Evolutionary conservation across 768 basidiomycete species (phyloP), one percentile per base, ranked within the genome.

Genomic region (Suillus occidentalis): DNA sequence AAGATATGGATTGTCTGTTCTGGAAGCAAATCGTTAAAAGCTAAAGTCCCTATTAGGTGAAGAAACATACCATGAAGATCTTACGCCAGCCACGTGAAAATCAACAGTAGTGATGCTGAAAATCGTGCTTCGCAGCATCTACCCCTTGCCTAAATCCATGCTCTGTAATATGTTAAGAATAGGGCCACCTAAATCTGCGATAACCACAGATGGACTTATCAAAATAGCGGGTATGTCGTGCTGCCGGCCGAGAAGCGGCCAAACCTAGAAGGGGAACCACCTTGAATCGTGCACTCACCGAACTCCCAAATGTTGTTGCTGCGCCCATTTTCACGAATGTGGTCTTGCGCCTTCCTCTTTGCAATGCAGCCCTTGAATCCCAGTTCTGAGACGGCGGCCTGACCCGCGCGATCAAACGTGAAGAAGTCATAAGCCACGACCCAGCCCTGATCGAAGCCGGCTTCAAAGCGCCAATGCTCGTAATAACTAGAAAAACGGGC

Each of bases 401-500:
- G 64, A 25, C 56, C 66, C 18, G 70, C 62, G 37, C 66, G 62
- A 40, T 59, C 62, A 64, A 76, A 66, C 43, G 69, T 18, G 57
- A 90, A 79, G 77, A 92, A 92, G 40, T 71, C 61, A 70, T 85
- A 85, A 0, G 85, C 85, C 64, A 89, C 90, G 31, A 87, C 85
- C 92, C 92, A 94, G 1, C 92, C 92, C 60, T 80, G 77, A 2
- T 79, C 42, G 68, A 87, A 93, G 2, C 91, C 92, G 2, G 85
- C 81, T 31, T 76, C 80, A 70, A 93, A 93, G 6, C 89, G 82
- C 76, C 83, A 84, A 65, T 91, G 89, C 63, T 90, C 82, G 66
- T 90, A 89, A 12, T 83, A 73, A 0, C 88, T 87, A 1, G 82
- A 80, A 64, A 84, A 79, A 60, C 81, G 78, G 0, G 82, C 42